Percentiles rank a stretch among this genome's conserved stretches.
phyloP scores from a whole-genome alignment of 371 early-diverging fungal species.

The Rhizopus arrhizus region DNA sequence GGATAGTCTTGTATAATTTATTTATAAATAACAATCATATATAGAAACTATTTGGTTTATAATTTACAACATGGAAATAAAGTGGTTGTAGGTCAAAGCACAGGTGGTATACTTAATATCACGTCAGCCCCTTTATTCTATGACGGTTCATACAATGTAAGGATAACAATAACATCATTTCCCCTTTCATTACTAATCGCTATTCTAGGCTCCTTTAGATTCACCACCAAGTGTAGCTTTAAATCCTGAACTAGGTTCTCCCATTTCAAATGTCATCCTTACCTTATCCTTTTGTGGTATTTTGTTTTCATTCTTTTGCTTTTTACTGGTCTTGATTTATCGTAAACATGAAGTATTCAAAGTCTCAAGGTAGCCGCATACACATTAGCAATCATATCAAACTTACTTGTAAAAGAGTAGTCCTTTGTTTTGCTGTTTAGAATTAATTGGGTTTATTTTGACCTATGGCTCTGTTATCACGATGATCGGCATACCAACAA shows the following conservation, averaged over 20 bases:
- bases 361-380: conserved; percentile 51
- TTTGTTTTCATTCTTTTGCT: conserved; percentile 35
- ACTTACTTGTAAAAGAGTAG: conserved; percentile 19
- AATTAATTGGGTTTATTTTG: conserved; percentile 58
- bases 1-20: no score
- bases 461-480: conserved; percentile 53
- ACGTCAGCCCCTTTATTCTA: conserved; percentile 51
- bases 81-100: conserved; percentile 47
- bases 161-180: not conserved
- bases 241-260: conserved; percentile 52
- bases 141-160: conserved; percentile 53
- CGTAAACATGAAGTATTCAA: conserved; percentile 59
- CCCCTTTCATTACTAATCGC: no score
- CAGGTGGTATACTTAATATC: conserved; percentile 49
- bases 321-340: conserved; percentile 38
- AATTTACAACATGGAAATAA: conserved; percentile 52
- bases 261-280: conserved; percentile 48
- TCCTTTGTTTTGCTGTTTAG: conserved; percentile 62
- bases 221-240: conserved; percentile 53
- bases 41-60: conserved; percentile 58
- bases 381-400: not conserved
- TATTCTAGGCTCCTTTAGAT: conserved; percentile 49
- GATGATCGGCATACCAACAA: conserved; percentile 57
- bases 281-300: conserved; percentile 43
- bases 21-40: no score